Evolutionary conservation across 1,284 basidiomycete genomes (phyloP).

Genomic region (Puccinia hordei): DNA sequence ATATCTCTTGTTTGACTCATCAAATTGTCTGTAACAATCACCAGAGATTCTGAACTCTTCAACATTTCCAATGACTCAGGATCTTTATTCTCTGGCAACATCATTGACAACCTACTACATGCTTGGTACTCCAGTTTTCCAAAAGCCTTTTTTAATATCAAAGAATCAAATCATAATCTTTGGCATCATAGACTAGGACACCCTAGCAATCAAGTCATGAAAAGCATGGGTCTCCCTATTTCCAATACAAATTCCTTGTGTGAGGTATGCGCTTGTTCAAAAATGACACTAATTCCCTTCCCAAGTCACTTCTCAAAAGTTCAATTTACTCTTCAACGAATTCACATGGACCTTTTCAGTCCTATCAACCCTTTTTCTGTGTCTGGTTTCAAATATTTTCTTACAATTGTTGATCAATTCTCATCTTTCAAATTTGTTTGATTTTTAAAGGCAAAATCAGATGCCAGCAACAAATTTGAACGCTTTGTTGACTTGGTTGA

Average conservation of each 20-base stretch:
- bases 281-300: not conserved
- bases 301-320: not conserved
- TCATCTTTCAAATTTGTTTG: too few species aligned
- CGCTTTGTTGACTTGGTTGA: not conserved
- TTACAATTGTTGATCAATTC: constrained; percentile 4
- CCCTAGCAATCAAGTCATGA: not conserved
- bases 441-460: not conserved
- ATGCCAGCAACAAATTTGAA: not conserved
- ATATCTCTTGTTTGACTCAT: too few species aligned
- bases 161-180: too few species aligned
- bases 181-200: not conserved
- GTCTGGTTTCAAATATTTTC: constrained; percentile 16
- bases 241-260: not conserved
- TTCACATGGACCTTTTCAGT: constrained; percentile 12
- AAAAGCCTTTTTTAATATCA: too few species aligned
- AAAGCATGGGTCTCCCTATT: not conserved
- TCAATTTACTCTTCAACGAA: not conserved
- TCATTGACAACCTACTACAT: too few species aligned
- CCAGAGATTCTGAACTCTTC: too few species aligned
- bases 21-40: too few species aligned
- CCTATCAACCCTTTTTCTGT: not conserved
- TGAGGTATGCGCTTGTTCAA: not conserved
- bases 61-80: too few species aligned
- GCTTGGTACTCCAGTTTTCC: too few species aligned
- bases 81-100: too few species aligned